Evolutionary conservation across 2,329 filamentous ascomycete species (phyloP).

Genomic region (Trichoderma koningiopsis): DNA sequence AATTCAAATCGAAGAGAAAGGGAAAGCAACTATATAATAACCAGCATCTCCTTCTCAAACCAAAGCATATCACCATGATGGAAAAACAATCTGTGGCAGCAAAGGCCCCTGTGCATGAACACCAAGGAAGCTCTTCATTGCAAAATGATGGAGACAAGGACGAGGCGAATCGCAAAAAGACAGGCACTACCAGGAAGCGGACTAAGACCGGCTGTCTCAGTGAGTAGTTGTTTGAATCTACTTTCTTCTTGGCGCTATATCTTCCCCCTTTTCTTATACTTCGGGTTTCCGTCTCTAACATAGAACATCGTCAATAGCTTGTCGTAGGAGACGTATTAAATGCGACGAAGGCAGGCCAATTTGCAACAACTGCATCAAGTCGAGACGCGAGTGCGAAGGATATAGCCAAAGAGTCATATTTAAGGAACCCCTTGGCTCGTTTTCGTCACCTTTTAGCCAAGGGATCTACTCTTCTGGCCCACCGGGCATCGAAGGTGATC

Average conservation of each 20-base stretch:
- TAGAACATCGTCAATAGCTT: constrained; percentile 57
- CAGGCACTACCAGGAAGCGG: constrained; percentile 61
- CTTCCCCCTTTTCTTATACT: background rate
- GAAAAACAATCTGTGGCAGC: constrained; percentile 14
- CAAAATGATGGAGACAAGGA: constrained; percentile 44
- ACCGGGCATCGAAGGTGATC: constrained; percentile 33
- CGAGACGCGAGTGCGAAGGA: constrained; percentile 79
- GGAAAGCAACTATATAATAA: background rate
- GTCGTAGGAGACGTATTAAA: constrained; percentile 92
- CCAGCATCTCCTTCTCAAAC: background rate
- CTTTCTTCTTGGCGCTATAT: background rate
- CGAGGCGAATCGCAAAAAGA: constrained; percentile 50
- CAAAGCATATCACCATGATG: constrained; percentile 25
- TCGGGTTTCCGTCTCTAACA: constrained; percentile 27
- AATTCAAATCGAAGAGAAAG: background rate
- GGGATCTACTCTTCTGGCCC: constrained; percentile 47
- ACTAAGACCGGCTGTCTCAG: constrained; percentile 94
- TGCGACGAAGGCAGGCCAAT: constrained; percentile 87
- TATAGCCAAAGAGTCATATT: constrained; percentile 82
- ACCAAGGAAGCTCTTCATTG: constrained; percentile 38
- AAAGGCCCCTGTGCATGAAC: background rate
- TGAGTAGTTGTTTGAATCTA: constrained; percentile 48
- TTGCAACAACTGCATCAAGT: constrained; percentile 84
- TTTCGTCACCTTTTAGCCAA: constrained; percentile 45
- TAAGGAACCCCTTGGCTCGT: constrained; percentile 59